A percentile compares a stretch with the other conserved stretches of the same genome.
Conservation (phyloP, 345 rosid species). For the Brassica nigra region DNA sequence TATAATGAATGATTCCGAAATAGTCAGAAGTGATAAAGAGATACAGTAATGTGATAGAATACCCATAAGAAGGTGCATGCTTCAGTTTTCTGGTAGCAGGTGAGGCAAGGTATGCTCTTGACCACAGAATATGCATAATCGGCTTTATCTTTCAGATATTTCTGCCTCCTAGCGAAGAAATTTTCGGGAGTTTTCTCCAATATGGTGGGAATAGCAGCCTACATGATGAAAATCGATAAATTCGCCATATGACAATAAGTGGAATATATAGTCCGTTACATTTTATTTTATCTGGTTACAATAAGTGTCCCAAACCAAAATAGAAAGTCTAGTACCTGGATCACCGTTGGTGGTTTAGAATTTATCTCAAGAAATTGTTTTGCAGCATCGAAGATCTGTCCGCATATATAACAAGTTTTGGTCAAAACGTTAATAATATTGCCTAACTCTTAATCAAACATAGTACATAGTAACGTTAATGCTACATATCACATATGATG, state of each 20-base stretch:
- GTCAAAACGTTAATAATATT: neutral
- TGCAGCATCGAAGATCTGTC: constrained; percentile 50
- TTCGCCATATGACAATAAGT: neutral
- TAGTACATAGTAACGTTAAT: neutral
- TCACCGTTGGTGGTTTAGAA: constrained; percentile 48
- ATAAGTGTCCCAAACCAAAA: neutral
- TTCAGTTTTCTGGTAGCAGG: constrained; percentile 58
- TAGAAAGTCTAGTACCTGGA: constrained; percentile 45
- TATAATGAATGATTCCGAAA: neutral
- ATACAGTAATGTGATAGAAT: neutral
- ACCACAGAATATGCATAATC: constrained; percentile 47
- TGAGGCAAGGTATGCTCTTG: constrained; percentile 56
- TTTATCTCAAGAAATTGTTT: constrained; percentile 37
- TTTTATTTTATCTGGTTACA: neutral
- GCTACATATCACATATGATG: neutral
- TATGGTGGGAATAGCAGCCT: constrained; percentile 64
- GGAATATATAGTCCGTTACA: neutral
- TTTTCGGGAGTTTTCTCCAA: constrained; percentile 57
- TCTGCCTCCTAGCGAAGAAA: constrained; percentile 47
- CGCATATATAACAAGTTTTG: neutral
- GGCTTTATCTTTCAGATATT: constrained; percentile 47
- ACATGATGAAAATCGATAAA: neutral
- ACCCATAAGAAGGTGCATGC: constrained; percentile 75
- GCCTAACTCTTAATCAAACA: neutral
- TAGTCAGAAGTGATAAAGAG: neutral